These are phyloP conservation scores for Ophiognomonia clavigignenti-juglandacearum DNA, from an alignment of 2,329 filamentous ascomycete species.

Conservation along the genomic window DNA sequence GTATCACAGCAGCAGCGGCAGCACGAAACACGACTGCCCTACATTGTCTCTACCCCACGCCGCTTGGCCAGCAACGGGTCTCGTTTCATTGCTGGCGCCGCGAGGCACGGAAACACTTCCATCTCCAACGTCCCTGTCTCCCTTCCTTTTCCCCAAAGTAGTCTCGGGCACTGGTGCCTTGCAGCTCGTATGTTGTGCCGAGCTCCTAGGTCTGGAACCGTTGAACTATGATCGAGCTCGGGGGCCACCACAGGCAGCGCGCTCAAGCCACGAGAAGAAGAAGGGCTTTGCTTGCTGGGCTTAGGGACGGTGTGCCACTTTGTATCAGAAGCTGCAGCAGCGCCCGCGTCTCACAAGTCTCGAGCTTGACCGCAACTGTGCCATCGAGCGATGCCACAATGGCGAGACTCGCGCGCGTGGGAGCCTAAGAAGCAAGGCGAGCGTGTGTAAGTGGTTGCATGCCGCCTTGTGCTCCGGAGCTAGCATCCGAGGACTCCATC, in stretches of 20 bases:
- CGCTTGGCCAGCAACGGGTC: neutral
- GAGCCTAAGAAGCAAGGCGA: neutral
- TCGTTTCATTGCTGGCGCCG: conserved; percentile 8
- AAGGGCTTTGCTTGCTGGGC: no score
- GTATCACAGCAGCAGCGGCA: no score
- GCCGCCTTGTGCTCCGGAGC: no score
- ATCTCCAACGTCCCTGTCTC: neutral
- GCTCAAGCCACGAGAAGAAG: no score
- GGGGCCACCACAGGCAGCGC: no score
- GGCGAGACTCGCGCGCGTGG: neutral
- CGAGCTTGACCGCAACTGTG: neutral
- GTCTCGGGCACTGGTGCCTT: conserved; percentile 13
- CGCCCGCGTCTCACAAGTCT: neutral
- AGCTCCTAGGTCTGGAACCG: conserved; percentile 5
- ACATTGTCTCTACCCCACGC: conserved; percentile 8
- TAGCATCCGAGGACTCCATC: no score
- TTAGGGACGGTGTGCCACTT: neutral
- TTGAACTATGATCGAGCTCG: neutral
- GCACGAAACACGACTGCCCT: conserved; percentile 7
- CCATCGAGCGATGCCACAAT: neutral
- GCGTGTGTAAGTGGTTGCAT: neutral
- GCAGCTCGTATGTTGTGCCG: conserved; percentile 17
- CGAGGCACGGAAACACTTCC: conserved; percentile 1
- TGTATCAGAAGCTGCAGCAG: neutral
- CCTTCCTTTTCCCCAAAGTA: no score